Percentiles rank a stretch among this genome's conserved stretches.
Conservation (phyloP, 192 early-diverging fungal genomes). For the Rhizophagus sp. region DNA sequence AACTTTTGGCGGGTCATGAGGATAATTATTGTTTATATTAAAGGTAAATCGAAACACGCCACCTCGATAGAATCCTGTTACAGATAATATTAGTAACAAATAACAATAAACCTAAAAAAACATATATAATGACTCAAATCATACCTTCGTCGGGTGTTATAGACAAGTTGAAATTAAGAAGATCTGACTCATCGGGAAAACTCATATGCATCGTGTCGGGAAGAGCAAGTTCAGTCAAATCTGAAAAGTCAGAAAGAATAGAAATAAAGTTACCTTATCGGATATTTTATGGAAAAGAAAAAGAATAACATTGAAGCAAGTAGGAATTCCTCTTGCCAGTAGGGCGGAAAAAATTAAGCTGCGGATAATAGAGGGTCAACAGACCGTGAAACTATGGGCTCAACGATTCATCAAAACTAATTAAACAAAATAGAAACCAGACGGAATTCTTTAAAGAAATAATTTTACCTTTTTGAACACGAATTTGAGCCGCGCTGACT, state of each 20-base stretch:
- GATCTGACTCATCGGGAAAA: slow-evolving; percentile 76
- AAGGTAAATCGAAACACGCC: slow-evolving; percentile 85
- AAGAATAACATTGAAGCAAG: neutral
- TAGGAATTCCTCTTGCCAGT: slow-evolving; percentile 10
- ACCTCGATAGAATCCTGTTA: slow-evolving; percentile 77
- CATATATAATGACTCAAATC: neutral
- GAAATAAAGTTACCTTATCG: neutral
- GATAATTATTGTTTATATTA: slow-evolving; percentile 84
- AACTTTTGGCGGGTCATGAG: slow-evolving; percentile 94
- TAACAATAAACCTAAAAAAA: neutral
- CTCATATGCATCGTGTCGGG: slow-evolving; percentile 73
- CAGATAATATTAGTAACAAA: neutral
- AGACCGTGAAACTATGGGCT: slow-evolving; percentile 6
- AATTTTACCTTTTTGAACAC: slow-evolving; percentile 87
- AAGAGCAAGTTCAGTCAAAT: slow-evolving; percentile 81
- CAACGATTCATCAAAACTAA: slow-evolving; percentile 28
- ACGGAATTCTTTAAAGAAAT: neutral
- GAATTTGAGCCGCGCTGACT: slow-evolving; percentile 82
- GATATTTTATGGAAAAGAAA: neutral
- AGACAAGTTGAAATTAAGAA: slow-evolving; percentile 79
- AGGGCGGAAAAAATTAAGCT: neutral
- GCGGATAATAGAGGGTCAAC: neutral
- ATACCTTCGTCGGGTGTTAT: slow-evolving; percentile 88
- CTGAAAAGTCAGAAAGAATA: slow-evolving; percentile 41
- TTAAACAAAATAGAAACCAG: neutral